Evolutionary conservation across 495 filamentous ascomycete species (phyloP).

Genomic region (Aspergillus indologenus): DNA sequence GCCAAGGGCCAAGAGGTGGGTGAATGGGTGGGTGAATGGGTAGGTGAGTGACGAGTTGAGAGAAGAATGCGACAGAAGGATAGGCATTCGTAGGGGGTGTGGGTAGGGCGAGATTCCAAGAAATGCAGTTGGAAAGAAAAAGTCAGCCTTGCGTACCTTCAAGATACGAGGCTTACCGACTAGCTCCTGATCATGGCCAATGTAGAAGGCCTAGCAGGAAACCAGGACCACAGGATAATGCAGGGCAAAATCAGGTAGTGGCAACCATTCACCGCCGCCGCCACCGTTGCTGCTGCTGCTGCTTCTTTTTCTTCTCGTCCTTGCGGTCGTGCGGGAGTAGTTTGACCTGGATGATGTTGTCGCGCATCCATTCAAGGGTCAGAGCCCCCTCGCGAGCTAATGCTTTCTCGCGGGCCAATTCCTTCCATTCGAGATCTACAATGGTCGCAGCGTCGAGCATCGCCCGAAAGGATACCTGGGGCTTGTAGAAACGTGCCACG

Average conservation of each 20-base stretch:
- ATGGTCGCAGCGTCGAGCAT: constrained; percentile 35
- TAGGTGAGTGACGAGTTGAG: background rate
- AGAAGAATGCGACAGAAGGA: background rate
- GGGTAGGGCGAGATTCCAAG: background rate
- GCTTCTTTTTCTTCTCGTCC: background rate
- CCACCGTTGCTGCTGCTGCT: background rate
- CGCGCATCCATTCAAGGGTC: constrained; percentile 28
- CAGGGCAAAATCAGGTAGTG: too few species aligned
- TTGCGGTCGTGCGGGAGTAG: background rate
- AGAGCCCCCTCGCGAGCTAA: constrained; percentile 14
- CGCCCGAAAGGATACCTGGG: constrained; percentile 20
- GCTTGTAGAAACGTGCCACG: constrained; percentile 19
- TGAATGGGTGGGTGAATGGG: too few species aligned
- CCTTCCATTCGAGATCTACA: constrained; percentile 33
- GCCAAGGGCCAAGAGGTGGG: background rate
- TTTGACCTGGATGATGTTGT: constrained; percentile 32
- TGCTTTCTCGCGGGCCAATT: constrained; percentile 6
- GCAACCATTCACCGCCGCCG: too few species aligned
- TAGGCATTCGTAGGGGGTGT: background rate
- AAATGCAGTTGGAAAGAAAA: background rate
- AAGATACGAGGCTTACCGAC: background rate
- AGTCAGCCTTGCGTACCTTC: background rate
- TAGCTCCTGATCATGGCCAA: background rate
- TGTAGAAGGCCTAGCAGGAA: background rate
- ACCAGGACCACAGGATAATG: too few species aligned